Conservation (phyloP, 2,329 filamentous ascomycete species). For the Diplodia sapinea region DNA sequence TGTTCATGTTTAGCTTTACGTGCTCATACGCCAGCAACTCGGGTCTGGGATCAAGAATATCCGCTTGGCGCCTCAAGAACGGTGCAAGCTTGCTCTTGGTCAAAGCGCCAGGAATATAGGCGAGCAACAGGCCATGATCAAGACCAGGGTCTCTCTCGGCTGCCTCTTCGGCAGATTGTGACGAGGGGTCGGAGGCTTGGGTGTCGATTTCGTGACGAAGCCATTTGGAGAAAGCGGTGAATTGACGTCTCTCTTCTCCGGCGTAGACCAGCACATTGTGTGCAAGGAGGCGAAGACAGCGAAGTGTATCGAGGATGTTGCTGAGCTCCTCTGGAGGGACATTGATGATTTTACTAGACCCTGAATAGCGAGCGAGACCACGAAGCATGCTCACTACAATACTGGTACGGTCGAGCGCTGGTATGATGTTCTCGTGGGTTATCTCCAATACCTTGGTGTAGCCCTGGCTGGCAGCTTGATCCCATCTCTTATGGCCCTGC, state of each 20-base stretch:
- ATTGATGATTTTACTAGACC: slow-evolving; percentile 64
- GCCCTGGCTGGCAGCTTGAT: slow-evolving; percentile 79
- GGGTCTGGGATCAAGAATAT: slow-evolving; percentile 34
- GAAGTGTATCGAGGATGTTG: slow-evolving; percentile 67
- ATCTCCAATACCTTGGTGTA: slow-evolving; percentile 78
- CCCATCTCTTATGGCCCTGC: slow-evolving; percentile 92
- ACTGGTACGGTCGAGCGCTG: slow-evolving; percentile 80
- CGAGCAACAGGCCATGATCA: slow-evolving; percentile 73
- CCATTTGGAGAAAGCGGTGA: slow-evolving; percentile 81
- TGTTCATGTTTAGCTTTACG: slow-evolving; percentile 43
- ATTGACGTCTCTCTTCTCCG: slow-evolving; percentile 79
- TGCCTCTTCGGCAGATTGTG: slow-evolving; percentile 67
- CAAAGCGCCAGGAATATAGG: slow-evolving; percentile 77
- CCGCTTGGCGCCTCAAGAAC: slow-evolving; percentile 59
- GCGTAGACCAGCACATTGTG: slow-evolving; percentile 74
- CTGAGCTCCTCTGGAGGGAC: slow-evolving; percentile 53
- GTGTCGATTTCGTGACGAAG: slow-evolving; percentile 82
- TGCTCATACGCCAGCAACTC: slow-evolving; percentile 38
- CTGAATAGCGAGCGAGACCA: slow-evolving; percentile 82
- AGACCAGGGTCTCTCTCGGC: slow-evolving; percentile 78
- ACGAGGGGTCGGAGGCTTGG: slow-evolving; percentile 67
- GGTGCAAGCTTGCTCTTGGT: slow-evolving; percentile 67
- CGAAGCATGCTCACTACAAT: slow-evolving; percentile 82
- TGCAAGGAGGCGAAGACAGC: slow-evolving; percentile 75
- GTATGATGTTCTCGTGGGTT: slow-evolving; percentile 85